Evolutionary conservation across 257 asterid species (phyloP), one percentile per base, ranked within the genome.

Genomic region (Solanum clarkiae): DNA sequence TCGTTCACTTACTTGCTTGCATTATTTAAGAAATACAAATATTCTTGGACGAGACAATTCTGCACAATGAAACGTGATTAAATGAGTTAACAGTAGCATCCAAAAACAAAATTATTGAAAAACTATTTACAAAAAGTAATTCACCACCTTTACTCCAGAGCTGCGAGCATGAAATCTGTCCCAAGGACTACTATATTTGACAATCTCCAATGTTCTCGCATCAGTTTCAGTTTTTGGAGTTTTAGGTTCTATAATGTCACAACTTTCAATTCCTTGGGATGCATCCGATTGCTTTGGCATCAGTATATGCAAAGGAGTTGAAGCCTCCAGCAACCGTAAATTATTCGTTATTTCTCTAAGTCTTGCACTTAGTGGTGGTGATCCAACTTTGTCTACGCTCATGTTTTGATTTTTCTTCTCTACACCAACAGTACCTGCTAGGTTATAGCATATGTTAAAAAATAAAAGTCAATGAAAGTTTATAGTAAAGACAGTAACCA

Each of bases 1-100:
- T 10, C 9, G 47, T 80, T n/a, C 74, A 88, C 96, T 92, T 90
- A 95, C 99, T 93, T 95, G 90, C 85, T 93, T 75, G 97, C 98
- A 5, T 94, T 89, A 80, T 95, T 95, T 85, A 95, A 81, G 88
- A 94, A 93, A 68, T 60, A 87, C 51, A 95, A 92, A 56, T 89
- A 93, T 69, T 92, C 99, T 36, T 87, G 89, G 81, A 92, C 96
- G 82, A 94, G 86, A 40, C 93, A 89, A 84, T 92, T 83, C 98
- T 95, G 66, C 57, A 66, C 80, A 87, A 85, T 87, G 17, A 22
- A 80, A 84, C 24, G 60, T 69, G 66, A 29, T n/a, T 40, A 10
- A 26, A 66, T n/a, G 36, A 40, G 29, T 84, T 36, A 83, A 59
- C 47, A 32, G 12, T 22, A 44, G 44, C n/a, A 84, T 55, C 16